A percentile compares a stretch with the other conserved stretches of the same genome.
Conservation (phyloP, 2,329 filamentous ascomycete genomes). For the Cercospora janseana region DNA sequence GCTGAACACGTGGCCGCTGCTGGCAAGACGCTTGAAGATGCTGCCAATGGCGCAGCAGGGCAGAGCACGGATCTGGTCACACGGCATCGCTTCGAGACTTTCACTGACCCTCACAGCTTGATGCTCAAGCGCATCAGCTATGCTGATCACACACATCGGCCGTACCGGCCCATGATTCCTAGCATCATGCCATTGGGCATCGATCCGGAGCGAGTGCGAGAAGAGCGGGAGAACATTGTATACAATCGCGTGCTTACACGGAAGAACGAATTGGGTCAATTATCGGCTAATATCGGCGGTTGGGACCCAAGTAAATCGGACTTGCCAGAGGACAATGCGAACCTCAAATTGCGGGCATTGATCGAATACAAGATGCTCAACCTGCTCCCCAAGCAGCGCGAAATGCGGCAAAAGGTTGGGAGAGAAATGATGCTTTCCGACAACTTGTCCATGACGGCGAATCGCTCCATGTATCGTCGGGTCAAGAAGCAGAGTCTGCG, state of each 20-base stretch:
- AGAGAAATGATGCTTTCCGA: slow-evolving; percentile 93
- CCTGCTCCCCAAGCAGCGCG: slow-evolving; percentile 83
- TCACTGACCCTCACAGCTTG: slow-evolving; percentile 68
- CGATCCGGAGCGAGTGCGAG: slow-evolving; percentile 79
- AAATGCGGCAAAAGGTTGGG: slow-evolving; percentile 80
- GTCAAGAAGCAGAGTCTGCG: slow-evolving; percentile 97
- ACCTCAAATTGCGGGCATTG: slow-evolving; percentile 80
- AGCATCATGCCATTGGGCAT: slow-evolving; percentile 86
- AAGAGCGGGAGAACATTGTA: slow-evolving; percentile 81
- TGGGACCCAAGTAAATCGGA: slow-evolving; percentile 76
- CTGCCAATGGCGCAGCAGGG: slow-evolving; percentile 43
- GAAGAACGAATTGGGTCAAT: slow-evolving; percentile 76
- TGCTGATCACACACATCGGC: slow-evolving; percentile 71
- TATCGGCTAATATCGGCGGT: slow-evolving; percentile 81
- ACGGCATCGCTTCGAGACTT: slow-evolving; percentile 63
- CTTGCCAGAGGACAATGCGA: slow-evolving; percentile 69
- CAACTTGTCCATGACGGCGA: slow-evolving; percentile 95
- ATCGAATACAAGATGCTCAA: slow-evolving; percentile 94
- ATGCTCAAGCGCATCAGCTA: slow-evolving; percentile 67
- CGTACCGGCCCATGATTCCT: slow-evolving; percentile 76
- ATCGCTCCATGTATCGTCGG: slow-evolving; percentile 82
- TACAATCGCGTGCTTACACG: slow-evolving; percentile 88
- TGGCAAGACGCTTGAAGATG: slow-evolving; percentile 53
- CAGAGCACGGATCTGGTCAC: slow-evolving; percentile 37
- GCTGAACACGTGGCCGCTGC: slow-evolving; percentile 45